Conservation (phyloP, 331 rosid genomes). For the Acacia pycnantha region DNA sequence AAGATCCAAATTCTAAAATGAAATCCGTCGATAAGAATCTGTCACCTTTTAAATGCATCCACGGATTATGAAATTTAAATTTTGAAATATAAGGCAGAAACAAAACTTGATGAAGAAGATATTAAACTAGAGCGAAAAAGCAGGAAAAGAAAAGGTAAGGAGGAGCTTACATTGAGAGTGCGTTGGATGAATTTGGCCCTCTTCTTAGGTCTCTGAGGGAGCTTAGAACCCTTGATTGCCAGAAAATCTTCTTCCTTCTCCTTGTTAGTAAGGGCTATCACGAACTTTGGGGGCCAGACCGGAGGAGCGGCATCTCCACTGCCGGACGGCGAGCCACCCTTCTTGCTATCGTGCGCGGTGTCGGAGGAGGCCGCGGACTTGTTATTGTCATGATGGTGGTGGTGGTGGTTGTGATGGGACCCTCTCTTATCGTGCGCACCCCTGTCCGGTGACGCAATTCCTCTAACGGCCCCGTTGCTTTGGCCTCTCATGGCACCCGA, state of each 20-base stretch:
- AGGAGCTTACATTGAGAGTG: conserved; percentile 61
- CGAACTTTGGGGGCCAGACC: conserved; percentile 97
- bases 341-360: conserved; percentile 92
- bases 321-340: conserved; percentile 88
- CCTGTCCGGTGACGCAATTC: conserved; percentile 86
- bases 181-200: conserved; percentile 88
- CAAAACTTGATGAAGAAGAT: background rate
- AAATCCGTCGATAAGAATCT: background rate
- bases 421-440: conserved; percentile 92
- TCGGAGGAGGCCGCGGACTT: conserved; percentile 86
- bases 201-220: conserved; percentile 92
- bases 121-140: background rate
- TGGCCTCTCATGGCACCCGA: conserved; percentile 80
- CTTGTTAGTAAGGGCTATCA: conserved; percentile 89
- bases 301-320: conserved; percentile 73
- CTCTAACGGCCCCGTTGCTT: conserved; percentile 71
- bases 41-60: conserved; percentile 1
- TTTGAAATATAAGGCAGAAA: background rate
- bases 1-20: background rate
- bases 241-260: conserved; percentile 97
- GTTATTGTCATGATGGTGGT: conserved; percentile 38
- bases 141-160: background rate
- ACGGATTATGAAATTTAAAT: background rate
- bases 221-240: conserved; percentile 86
- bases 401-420: conserved; percentile 30